Evolutionary conservation across 2,329 filamentous ascomycete species (phyloP).

Genomic region (Laburnicola sp.): DNA sequence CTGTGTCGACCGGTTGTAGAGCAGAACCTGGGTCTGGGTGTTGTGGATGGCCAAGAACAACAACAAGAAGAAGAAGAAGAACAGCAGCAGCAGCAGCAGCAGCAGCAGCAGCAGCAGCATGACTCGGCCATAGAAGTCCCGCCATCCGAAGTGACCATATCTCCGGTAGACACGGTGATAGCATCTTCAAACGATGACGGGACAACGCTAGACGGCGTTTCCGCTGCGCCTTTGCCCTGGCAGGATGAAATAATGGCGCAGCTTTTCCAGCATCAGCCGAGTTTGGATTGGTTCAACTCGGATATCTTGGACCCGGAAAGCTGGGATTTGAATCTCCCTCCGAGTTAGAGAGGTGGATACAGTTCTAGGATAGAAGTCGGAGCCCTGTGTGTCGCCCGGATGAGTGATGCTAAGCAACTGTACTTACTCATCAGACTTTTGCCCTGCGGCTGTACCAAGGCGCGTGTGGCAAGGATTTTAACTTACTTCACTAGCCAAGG

Average conservation of each 20-base stretch:
- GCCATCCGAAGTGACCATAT: neutral
- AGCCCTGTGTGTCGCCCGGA: no score
- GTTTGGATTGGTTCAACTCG: slow-evolving; percentile 41
- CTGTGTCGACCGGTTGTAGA: slow-evolving; percentile 37
- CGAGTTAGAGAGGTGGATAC: slow-evolving; percentile 16
- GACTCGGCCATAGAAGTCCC: neutral
- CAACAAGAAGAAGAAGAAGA: neutral
- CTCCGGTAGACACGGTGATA: neutral
- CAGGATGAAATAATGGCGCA: slow-evolving; percentile 42
- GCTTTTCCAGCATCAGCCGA: slow-evolving; percentile 39
- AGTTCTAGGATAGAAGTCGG: no score
- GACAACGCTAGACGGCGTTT: no score
- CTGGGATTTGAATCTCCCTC: slow-evolving; percentile 25
- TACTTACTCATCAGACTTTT: no score
- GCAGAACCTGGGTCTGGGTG: neutral
- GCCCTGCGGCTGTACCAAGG: no score
- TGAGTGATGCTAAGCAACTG: no score
- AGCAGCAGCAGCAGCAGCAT: neutral
- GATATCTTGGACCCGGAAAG: slow-evolving; percentile 32
- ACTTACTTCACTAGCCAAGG: no score
- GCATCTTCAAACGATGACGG: no score
- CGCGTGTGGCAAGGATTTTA: no score
- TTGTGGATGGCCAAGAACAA: no score
- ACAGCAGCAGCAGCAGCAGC: neutral
- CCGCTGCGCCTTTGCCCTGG: no score